Conservation (phyloP, 768 basidiomycete genomes). For the Xanthoconium purpureum region DNA sequence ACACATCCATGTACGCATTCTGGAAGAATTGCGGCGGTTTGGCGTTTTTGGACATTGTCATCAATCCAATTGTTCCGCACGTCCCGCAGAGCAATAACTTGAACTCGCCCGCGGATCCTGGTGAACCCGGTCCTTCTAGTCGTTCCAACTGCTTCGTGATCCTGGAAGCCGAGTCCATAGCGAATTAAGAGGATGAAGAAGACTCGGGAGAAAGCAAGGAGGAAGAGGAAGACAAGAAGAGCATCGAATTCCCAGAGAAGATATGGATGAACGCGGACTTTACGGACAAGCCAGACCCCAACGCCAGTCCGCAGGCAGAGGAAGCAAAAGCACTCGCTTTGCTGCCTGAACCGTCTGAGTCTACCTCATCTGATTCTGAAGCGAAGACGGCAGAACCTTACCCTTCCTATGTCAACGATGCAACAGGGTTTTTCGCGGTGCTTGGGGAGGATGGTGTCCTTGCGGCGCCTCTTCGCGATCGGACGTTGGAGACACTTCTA, state of each 20-base stretch:
- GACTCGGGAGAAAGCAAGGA: not conserved
- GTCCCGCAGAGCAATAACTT: not conserved
- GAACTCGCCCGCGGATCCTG: not conserved
- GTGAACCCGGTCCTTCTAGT: conserved; percentile 1
- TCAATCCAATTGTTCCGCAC: not conserved
- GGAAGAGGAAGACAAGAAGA: conserved; percentile 10
- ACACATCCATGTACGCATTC: conserved; percentile 43
- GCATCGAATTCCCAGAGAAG: conserved; percentile 24
- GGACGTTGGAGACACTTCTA: conserved; percentile 39
- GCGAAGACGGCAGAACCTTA: not conserved
- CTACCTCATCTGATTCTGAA: not conserved
- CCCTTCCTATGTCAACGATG: conserved; percentile 24
- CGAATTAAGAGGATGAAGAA: conserved; percentile 1
- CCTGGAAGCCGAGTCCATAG: not conserved
- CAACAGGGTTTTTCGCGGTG: conserved; percentile 35
- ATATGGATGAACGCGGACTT: conserved; percentile 25
- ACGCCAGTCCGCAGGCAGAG: not conserved
- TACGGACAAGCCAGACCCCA: not conserved
- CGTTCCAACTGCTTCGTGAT: conserved; percentile 18
- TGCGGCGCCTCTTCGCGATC: conserved; percentile 34
- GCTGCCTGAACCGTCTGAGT: not conserved
- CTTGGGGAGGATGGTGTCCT: conserved; percentile 40
- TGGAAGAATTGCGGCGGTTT: conserved; percentile 51
- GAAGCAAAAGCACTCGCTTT: not conserved
- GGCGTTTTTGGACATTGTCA: conserved; percentile 38